phyloP scores from a whole-genome alignment of 371 early-diverging fungal genomes.

The Mucor piriformis region DNA sequence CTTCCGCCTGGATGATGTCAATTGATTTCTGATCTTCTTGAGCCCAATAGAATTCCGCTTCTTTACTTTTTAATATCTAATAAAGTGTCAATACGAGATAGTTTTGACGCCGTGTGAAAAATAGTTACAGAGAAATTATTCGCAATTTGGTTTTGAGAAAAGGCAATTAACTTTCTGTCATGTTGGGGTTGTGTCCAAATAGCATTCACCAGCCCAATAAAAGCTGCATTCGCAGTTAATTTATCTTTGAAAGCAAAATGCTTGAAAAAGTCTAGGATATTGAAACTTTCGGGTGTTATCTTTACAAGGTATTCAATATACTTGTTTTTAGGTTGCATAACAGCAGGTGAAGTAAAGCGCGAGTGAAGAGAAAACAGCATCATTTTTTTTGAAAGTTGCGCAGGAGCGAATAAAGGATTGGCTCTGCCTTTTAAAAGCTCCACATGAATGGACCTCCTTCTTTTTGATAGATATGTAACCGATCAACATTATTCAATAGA shows the following conservation, averaged over 20 bases:
- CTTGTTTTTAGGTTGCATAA: background rate
- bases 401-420: no score
- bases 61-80: background rate
- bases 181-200: background rate
- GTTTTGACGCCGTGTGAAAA: no score
- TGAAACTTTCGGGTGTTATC: background rate
- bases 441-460: no score
- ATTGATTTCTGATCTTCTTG: background rate
- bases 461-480: no score
- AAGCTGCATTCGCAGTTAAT: background rate
- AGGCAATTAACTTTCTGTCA: background rate
- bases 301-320: background rate
- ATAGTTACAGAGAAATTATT: background rate
- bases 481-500: no score
- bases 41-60: background rate
- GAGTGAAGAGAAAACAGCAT: constrained; percentile 3
- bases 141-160: background rate
- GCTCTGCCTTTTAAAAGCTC: no score
- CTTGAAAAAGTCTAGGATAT: background rate
- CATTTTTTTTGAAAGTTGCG: background rate
- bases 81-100: no score
- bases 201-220: background rate
- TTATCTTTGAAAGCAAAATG: background rate
- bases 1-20: background rate
- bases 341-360: background rate